Evolutionary conservation across 1,284 basidiomycete genomes (phyloP), one percentile per base, ranked within the genome.

Genomic region (Ceratobasidium sp.): DNA sequence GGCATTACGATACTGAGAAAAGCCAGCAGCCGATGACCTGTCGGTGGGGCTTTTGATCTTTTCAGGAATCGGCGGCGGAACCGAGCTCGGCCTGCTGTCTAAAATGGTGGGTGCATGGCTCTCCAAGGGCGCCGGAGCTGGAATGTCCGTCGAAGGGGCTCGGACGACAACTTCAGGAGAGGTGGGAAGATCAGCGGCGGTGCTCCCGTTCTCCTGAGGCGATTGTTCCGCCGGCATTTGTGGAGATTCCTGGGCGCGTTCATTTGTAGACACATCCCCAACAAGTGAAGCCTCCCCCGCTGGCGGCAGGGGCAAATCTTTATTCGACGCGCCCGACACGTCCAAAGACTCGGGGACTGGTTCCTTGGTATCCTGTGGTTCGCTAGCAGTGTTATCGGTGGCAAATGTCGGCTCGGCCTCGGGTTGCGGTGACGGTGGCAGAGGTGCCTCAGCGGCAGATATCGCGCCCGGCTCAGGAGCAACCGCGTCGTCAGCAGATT

Each of bases 161-260:
- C 66, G 66, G 48, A 69, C 66, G 19, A 69, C 27, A 22, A 69
- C 66, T 69, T 56, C 66, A 16, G 66, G 66, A n/a, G 66, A 54
- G 16, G 29, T 58, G 3, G 59, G 41, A 16, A 69, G 34, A 13
- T 54, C 51, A 16, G 16, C 6, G 31, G 65, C 6, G 34, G 22
- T 24, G 51, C n/a, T 19, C 27, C 19, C 54, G 27, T 24, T 46
- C 22, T 56, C 39, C 41, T 41, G 51, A 5, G 51, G 54, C 34
- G 31, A 16, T 39, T 6, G 48, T 24, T 53, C 31, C 3, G 54
- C 19, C 41, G 31, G 59, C 43, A 24, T 37, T 16, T 62, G 37
- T 43, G 59, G 11, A 19, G 54, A 22, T 22, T 56, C 53, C 8
- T 22, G 11, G 2, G 37, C 24, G 22, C n/a, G 39, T 58, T 58